Percentiles rank a stretch among this genome's conserved stretches.
These are phyloP conservation scores for Nicotiana attenuata DNA, from an alignment of 257 asterid genomes.

Conservation along the genomic window DNA sequence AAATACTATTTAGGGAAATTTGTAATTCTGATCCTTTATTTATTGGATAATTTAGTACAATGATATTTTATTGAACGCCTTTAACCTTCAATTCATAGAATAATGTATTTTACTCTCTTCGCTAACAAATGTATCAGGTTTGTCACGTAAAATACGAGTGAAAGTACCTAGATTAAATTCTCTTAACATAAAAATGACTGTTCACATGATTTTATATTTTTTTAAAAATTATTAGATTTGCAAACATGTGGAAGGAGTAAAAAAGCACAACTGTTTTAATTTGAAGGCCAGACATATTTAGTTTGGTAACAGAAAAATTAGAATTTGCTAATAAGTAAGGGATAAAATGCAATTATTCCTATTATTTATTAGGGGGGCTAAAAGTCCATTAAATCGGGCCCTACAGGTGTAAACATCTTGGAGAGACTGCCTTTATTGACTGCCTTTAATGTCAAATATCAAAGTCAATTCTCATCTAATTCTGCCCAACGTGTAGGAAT, in stretches of 20 bases:
- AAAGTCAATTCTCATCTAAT: slow-evolving; percentile 31
- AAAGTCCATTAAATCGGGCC: background rate
- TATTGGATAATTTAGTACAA: background rate
- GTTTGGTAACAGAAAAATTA: background rate
- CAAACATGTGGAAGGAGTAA: background rate
- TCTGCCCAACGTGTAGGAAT: slow-evolving; percentile 11
- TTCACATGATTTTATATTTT: background rate
- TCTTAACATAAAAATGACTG: background rate
- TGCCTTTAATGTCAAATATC: slow-evolving; percentile 18
- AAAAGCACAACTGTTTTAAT: background rate
- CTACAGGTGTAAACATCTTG: slow-evolving; percentile 27
- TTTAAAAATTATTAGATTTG: background rate
- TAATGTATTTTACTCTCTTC: background rate
- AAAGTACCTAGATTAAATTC: background rate
- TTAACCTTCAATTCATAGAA: background rate
- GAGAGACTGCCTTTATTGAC: slow-evolving; percentile 31
- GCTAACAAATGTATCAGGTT: background rate
- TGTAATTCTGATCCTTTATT: background rate
- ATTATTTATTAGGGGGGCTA: background rate
- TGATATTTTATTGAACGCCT: background rate
- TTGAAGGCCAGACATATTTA: background rate
- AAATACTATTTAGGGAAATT: background rate
- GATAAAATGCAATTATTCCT: background rate
- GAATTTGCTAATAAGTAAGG: background rate
- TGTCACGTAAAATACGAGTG: background rate